These are phyloP conservation scores for Rhododendron henanense DNA, from an alignment of 148 eudicot species.

Conservation along the genomic window DNA sequence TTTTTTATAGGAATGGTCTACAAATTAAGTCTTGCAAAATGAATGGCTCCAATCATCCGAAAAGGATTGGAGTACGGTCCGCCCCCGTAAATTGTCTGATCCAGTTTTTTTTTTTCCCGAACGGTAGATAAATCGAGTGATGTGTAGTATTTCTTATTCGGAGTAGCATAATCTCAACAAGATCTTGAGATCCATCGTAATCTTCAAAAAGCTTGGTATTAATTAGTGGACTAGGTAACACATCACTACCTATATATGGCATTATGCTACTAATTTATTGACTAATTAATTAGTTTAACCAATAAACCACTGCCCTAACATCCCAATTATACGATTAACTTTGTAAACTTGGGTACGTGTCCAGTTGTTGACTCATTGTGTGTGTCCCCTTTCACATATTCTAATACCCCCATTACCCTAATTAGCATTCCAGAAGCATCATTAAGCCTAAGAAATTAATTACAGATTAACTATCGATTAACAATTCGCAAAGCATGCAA, in stretches of 20 bases:
- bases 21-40: neutral
- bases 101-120: neutral
- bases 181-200: conserved; percentile 3
- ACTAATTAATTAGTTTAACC: conserved; percentile 13
- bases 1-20: neutral
- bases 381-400: conserved; percentile 15
- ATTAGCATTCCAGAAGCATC: conserved; percentile 45
- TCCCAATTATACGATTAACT: neutral
- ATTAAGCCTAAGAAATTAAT: neutral
- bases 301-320: conserved; percentile 20
- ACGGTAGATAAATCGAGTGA: neutral
- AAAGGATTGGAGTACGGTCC: neutral
- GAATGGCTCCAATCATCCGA: neutral
- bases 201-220: conserved; percentile 18
- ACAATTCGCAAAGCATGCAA: conserved; percentile 10
- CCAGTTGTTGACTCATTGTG: conserved; percentile 34
- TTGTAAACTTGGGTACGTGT: conserved; percentile 29
- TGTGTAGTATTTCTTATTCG: neutral
- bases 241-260: conserved; percentile 45
- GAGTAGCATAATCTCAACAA: neutral
- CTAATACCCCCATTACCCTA: conserved; percentile 31
- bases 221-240: conserved; percentile 14
- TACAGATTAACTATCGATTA: neutral
- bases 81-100: neutral
- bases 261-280: conserved; percentile 18